Evolutionary conservation across 805 yeast species (phyloP), one percentile per base, ranked within the genome.

Genomic region (Brettanomyces anomalus): DNA sequence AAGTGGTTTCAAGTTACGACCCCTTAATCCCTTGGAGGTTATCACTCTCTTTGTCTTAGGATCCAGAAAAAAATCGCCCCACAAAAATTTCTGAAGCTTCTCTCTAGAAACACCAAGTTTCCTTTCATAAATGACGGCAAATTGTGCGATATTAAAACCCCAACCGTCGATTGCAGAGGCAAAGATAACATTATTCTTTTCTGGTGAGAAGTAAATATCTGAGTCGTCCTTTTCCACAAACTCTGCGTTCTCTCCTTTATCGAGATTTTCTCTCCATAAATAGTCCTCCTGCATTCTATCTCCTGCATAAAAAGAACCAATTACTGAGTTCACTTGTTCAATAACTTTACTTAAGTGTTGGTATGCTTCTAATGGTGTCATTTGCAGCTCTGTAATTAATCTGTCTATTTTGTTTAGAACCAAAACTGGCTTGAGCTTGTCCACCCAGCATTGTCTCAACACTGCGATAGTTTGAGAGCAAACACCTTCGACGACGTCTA

Each of bases 401-500:
- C 97, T 71, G 61, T 93, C 99, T 44, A 93, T 79, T 61, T 93
- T 93, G 63, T 93, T 93, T 52, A 93, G 64, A 15, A 93, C 96
- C 43, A 93, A 69, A 15, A 93, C 66, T 2, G 97, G 96, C 56
- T 81, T 85, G 52, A 93, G 65, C 51, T 85, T 82, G 58, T 93
- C 98, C 4, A 83, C 77, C 97, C 97, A 93, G 40, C 95, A 85
- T 61, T 93, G 97, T 56, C 97, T 75, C 48, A 90, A 67, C 1
- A 93, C 98, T 15, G 93, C 89, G 10, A 93, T 85, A 0, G 99
- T 93, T 59, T 93, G 99, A 0, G 97, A 89, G 56, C 97, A 89
- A 0, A 93, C 97, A 20, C 99, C 99, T 65, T 93, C 99, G 2
- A 93, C 96, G 3, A 86, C 97, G 61, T 93, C 99, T 2, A 93